A percentile compares a stretch with the other conserved stretches of the same genome.
phyloP scores from a whole-genome alignment of 2,329 filamentous ascomycete genomes.

The Bertia moriformis region DNA sequence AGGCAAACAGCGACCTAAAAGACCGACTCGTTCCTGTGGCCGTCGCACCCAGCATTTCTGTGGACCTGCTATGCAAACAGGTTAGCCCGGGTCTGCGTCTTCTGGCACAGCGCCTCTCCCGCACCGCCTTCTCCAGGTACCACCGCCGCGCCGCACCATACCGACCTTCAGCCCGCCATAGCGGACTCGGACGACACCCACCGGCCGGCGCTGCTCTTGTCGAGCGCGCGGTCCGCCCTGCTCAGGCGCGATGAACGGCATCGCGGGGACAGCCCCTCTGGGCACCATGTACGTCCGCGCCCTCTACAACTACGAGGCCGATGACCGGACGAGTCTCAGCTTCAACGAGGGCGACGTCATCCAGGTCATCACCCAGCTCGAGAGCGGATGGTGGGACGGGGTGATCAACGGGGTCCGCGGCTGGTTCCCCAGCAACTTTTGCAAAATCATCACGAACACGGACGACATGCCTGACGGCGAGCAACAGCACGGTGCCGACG shows the following conservation, averaged over 20 bases:
- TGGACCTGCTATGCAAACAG: too few relatives aligned
- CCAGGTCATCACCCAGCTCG: slow-evolving; percentile 92
- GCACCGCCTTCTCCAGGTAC: too few relatives aligned
- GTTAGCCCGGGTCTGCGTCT: too few relatives aligned
- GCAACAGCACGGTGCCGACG: slow-evolving; percentile 37
- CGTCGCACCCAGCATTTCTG: too few relatives aligned
- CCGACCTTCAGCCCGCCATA: neutral
- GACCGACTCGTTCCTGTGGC: too few relatives aligned
- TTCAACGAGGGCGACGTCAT: slow-evolving; percentile 96
- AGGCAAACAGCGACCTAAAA: too few relatives aligned
- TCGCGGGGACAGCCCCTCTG: slow-evolving; percentile 41
- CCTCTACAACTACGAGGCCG: slow-evolving; percentile 93
- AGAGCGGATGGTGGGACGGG: slow-evolving; percentile 99
- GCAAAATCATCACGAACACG: slow-evolving; percentile 66
- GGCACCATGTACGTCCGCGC: slow-evolving; percentile 82
- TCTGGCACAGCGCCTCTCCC: too few relatives aligned
- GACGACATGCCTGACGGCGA: slow-evolving; percentile 56
- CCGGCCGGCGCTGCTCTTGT: neutral
- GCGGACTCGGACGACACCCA: neutral
- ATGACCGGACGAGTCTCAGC: slow-evolving; percentile 90
- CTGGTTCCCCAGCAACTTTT: slow-evolving; percentile 99
- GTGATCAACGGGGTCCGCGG: slow-evolving; percentile 92
- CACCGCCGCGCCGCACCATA: neutral
- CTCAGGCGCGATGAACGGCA: slow-evolving; percentile 47
- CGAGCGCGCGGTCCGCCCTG: slow-evolving; percentile 9